Percentiles rank a stretch among this genome's conserved stretches.
Conservation (phyloP, 441 rosid species). For the Populus hybrid region DNA sequence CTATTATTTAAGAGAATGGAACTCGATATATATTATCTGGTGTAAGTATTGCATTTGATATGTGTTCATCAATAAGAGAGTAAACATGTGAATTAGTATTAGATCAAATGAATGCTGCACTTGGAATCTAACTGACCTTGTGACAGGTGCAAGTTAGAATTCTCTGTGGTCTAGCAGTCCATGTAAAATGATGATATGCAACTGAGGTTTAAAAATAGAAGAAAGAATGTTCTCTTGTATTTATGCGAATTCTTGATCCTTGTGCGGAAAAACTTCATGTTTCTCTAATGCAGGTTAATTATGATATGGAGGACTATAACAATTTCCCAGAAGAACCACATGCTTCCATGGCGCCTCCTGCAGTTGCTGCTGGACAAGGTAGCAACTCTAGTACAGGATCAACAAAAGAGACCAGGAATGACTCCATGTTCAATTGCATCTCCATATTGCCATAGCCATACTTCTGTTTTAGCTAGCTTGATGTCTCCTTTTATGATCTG, state of each 20-base stretch:
- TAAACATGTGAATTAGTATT: neutral
- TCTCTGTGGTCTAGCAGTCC: too few relatives aligned
- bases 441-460: slow-evolving; percentile 9
- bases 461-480: slow-evolving; percentile 21
- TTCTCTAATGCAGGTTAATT: slow-evolving; percentile 45
- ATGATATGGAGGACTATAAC: slow-evolving; percentile 44
- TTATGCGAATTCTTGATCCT: slow-evolving; percentile 1
- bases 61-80: neutral
- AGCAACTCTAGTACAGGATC: slow-evolving; percentile 34
- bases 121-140: neutral
- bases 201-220: neutral
- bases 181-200: neutral
- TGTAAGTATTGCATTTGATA: slow-evolving; percentile 52
- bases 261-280: slow-evolving; percentile 76
- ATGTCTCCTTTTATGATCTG: slow-evolving; percentile 26
- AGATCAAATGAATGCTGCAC: neutral
- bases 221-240: neutral
- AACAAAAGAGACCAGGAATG: slow-evolving; percentile 27
- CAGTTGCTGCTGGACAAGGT: slow-evolving; percentile 49
- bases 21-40: slow-evolving; percentile 66
- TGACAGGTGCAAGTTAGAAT: neutral
- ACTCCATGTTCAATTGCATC: slow-evolving; percentile 33
- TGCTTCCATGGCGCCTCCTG: slow-evolving; percentile 49
- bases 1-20: slow-evolving; percentile 46
- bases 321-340: slow-evolving; percentile 30